A percentile compares a stretch with the other conserved stretches of the same genome.
These are phyloP conservation scores for Penicillium nordicum DNA, from an alignment of 2,329 filamentous ascomycete genomes.

Conservation along the genomic window DNA sequence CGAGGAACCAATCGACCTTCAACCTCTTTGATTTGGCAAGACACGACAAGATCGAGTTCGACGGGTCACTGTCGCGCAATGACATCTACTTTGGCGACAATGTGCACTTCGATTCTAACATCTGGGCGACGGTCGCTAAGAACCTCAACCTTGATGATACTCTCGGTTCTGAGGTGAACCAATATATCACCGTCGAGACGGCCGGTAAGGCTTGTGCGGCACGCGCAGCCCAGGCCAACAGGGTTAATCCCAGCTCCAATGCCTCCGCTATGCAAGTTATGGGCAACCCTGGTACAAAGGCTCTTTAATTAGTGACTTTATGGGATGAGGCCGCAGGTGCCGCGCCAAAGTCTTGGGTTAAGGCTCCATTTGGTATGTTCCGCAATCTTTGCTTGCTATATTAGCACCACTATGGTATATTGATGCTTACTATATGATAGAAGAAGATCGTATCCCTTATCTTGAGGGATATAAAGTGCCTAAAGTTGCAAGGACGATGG, in stretches of 20 bases:
- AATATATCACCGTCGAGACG: not conserved
- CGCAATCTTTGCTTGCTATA: not conserved
- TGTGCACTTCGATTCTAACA: not conserved
- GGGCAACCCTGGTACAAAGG: not conserved
- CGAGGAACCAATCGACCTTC: not conserved
- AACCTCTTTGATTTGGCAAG: not conserved
- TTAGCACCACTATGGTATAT: not conserved
- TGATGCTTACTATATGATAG: not conserved
- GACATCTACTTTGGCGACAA: slow-evolving; percentile 4
- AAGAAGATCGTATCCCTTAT: not conserved
- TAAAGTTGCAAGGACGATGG: not conserved
- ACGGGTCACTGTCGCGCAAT: not conserved
- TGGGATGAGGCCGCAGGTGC: not conserved
- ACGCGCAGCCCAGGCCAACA: not conserved
- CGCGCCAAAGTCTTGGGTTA: not conserved
- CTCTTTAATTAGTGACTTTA: not conserved
- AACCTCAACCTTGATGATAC: not conserved
- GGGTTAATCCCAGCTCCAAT: not conserved
- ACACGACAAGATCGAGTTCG: not conserved
- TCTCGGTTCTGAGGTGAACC: not conserved
- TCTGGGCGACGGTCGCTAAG: not conserved
- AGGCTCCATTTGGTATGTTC: not conserved
- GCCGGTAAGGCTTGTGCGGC: not conserved
- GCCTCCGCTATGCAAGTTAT: not conserved
- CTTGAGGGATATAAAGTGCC: not conserved